These are phyloP conservation scores for Cadophora malorum DNA, from an alignment of 2,329 filamentous ascomycete species.

Conservation along the genomic window DNA sequence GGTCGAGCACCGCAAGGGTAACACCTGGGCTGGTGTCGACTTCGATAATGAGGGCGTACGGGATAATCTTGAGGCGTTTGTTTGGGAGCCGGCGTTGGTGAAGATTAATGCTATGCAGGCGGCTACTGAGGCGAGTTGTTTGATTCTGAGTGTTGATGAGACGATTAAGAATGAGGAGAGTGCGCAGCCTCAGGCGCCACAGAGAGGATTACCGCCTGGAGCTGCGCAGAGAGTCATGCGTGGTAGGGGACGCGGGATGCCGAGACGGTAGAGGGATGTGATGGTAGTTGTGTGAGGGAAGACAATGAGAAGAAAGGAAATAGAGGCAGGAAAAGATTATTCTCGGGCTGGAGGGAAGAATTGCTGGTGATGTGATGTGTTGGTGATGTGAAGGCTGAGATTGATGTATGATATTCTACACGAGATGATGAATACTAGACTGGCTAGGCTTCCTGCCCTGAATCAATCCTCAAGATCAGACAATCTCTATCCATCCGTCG, in stretches of 20 bases:
- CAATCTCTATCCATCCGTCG: too few species aligned
- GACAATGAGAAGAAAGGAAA: not conserved
- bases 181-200: conserved; percentile 79
- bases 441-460: not conserved
- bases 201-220: conserved; percentile 74
- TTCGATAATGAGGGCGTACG: conserved; percentile 90
- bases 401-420: conserved; percentile 29
- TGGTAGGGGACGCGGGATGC: conserved; percentile 87
- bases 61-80: conserved; percentile 94
- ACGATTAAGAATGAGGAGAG: conserved; percentile 99
- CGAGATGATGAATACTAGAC: conserved; percentile 18
- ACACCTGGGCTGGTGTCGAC: conserved; percentile 94
- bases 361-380: too few species aligned
- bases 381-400: not conserved
- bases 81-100: conserved; percentile 95
- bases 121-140: conserved; percentile 90
- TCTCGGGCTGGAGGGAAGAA: too few species aligned
- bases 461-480: not conserved
- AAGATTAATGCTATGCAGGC: conserved; percentile 98
- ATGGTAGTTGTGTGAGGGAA: not conserved
- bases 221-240: conserved; percentile 89
- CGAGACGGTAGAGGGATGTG: conserved; percentile 54
- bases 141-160: conserved; percentile 97
- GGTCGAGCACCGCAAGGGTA: conserved; percentile 93
- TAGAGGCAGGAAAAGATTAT: too few species aligned